Conservation (phyloP, 805 yeast species). For the Hermanozyma aechmeae region DNA sequence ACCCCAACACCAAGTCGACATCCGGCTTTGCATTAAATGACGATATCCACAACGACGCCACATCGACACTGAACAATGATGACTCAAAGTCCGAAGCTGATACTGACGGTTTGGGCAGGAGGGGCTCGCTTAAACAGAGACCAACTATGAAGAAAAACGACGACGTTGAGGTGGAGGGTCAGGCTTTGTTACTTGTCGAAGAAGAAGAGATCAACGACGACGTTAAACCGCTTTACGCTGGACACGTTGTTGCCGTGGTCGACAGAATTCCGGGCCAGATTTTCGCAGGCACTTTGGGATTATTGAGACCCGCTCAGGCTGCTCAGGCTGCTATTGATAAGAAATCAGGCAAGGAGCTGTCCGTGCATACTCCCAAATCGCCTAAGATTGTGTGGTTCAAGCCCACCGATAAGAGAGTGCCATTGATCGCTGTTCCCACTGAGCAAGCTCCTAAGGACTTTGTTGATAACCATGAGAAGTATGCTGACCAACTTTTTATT, state of each 20-base stretch:
- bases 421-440: constrained; percentile 95
- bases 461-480: constrained; percentile 82
- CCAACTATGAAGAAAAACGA: constrained; percentile 97
- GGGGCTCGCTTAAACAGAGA: constrained; percentile 87
- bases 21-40: constrained; percentile 39
- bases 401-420: constrained; percentile 96
- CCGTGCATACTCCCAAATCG: constrained; percentile 36
- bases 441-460: constrained; percentile 96
- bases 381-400: constrained; percentile 99
- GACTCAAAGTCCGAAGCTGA: constrained; percentile 24
- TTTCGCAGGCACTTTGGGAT: constrained; percentile 88
- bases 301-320: constrained; percentile 92
- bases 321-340: constrained; percentile 66
- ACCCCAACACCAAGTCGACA: constrained; percentile 27
- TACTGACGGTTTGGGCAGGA: constrained; percentile 41
- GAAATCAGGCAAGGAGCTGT: constrained; percentile 36
- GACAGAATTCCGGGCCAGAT: constrained; percentile 96
- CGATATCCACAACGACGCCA: constrained; percentile 76
- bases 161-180: constrained; percentile 98
- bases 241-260: constrained; percentile 96
- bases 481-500: constrained; percentile 75
- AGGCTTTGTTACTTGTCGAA: constrained; percentile 79
- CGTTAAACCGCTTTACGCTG: constrained; percentile 89
- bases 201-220: constrained; percentile 95
- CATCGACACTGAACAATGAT: constrained; percentile 38